phyloP scores from a whole-genome alignment of 1,284 basidiomycete genomes.

The Cutaneotrichosporon dermatis region DNA sequence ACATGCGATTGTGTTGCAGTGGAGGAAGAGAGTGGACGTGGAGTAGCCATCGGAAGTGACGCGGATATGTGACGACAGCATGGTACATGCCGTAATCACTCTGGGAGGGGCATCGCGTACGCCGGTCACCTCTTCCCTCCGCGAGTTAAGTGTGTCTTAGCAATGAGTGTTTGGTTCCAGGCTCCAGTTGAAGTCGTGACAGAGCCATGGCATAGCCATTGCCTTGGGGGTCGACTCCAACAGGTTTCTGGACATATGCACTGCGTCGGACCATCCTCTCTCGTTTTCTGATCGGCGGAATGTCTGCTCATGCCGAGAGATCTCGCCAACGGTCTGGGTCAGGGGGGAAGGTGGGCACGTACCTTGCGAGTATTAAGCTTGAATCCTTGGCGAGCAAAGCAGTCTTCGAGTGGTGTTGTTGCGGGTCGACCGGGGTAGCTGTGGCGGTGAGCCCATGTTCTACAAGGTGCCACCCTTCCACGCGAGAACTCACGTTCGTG shows the following conservation, averaged over 20 bases:
- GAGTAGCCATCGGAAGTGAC: background rate
- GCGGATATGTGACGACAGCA: background rate
- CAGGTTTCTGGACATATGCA: too few relatives aligned
- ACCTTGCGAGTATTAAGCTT: conserved; percentile 47
- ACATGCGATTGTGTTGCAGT: background rate
- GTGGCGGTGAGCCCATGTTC: too few relatives aligned
- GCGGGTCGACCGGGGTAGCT: conserved; percentile 43
- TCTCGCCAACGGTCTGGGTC: background rate
- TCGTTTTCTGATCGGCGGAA: background rate
- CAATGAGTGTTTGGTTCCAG: too few relatives aligned
- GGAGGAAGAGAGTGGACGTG: background rate
- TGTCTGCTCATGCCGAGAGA: background rate
- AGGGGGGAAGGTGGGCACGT: background rate
- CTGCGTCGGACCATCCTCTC: too few relatives aligned
- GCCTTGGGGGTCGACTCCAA: too few relatives aligned
- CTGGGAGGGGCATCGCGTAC: too few relatives aligned
- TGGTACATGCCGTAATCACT: background rate
- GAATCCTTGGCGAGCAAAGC: conserved; percentile 43
- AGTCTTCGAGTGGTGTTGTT: conserved; percentile 39
- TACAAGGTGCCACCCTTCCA: too few relatives aligned
- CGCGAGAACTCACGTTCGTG: conserved; percentile 32
- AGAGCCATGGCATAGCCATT: too few relatives aligned
- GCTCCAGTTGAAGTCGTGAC: too few relatives aligned
- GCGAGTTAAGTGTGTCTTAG: too few relatives aligned
- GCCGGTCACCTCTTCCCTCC: too few relatives aligned